Evolutionary conservation across 805 yeast species (phyloP), one percentile per base, ranked within the genome.

Genomic region (Metschnikowia hibisci): DNA sequence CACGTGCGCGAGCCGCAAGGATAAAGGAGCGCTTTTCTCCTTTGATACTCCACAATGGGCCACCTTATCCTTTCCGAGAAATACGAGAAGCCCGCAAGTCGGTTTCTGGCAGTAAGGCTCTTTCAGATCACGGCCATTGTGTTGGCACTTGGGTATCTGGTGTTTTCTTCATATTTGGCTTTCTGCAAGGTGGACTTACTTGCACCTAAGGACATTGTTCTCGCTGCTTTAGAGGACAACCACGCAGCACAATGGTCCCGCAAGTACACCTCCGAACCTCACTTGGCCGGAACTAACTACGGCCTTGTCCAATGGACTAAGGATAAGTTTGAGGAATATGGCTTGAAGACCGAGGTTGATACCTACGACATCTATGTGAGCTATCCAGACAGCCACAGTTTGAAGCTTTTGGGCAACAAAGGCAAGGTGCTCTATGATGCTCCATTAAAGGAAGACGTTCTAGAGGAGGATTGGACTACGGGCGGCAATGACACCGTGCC

Each of bases 291-390:
- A 6, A 75, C 76, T 10, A 53, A 53, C 34, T 58, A 62, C 41
- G 72, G 60, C 27, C 58, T 77, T 43, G 73, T 74, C 16, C 66
- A 81, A 42, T 85, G 81, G 76, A 82, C 90, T 2, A 66, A 67
- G 22, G 66, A 63, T 12, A 77, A 78, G 60, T 79, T 81, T 34
- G 66, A 66, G 39, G 71, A 72, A 48, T 83, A 68, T 53, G 91
- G 91, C 1, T 71, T 78, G 42, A 60, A 68, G 16, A 48, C 57
- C 6, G 60, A 81, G 6, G 55, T 75, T 4, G 84, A 81, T 47
- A 69, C 73, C 14, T 83, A 80, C 58, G 80, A 82, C 45, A 67
- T 79, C 1, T 78, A 76, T 66, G 65, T 79, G 25, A 77, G 75
- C 45, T 67, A 67, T 34, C 85, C 83, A 2, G 60, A 69, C 4